A percentile compares a stretch with the other conserved stretches of the same genome.
Evolutionary conservation across 169 alveolate species (phyloP).

Genomic region (Amoebophrya sp.): DNA sequence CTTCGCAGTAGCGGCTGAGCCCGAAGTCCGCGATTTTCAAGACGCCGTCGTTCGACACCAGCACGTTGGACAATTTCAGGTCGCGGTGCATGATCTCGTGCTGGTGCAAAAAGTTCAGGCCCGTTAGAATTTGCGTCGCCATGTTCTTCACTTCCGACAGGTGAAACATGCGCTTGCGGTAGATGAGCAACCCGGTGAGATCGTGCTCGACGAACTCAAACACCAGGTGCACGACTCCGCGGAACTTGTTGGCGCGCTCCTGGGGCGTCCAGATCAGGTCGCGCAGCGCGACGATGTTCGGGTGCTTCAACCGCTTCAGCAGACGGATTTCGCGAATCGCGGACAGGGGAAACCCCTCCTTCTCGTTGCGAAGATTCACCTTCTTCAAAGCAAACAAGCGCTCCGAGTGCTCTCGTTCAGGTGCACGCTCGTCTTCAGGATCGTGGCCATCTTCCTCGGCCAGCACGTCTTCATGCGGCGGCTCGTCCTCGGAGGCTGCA

Average conservation of each 20-base stretch:
- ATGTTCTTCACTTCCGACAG: not conserved
- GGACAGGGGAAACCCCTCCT: slow-evolving; percentile 73
- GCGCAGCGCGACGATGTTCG: slow-evolving; percentile 47
- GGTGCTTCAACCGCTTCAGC: slow-evolving; percentile 51
- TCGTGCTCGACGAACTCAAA: slow-evolving; percentile 70
- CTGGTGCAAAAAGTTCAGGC: not conserved
- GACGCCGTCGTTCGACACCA: not conserved
- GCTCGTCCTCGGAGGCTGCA: too few species aligned
- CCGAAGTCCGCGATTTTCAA: not conserved
- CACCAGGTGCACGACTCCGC: slow-evolving; percentile 37
- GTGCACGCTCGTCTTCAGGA: too few species aligned
- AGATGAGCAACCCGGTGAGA: slow-evolving; percentile 49
- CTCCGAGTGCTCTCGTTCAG: too few species aligned
- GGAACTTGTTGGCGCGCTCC: not conserved
- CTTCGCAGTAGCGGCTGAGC: not conserved
- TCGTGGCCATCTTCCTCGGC: too few species aligned
- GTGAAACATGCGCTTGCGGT: not conserved
- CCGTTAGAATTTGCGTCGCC: not conserved
- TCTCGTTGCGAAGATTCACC: slow-evolving; percentile 48
- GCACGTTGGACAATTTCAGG: not conserved
- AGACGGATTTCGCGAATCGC: slow-evolving; percentile 64
- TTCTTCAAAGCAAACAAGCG: slow-evolving; percentile 46
- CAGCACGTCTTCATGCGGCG: too few species aligned
- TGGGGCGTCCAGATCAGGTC: slow-evolving; percentile 37
- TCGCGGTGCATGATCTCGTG: not conserved